Conservation (phyloP, 192 early-diverging fungal species). For the Blastocladiella britannica region DNA sequence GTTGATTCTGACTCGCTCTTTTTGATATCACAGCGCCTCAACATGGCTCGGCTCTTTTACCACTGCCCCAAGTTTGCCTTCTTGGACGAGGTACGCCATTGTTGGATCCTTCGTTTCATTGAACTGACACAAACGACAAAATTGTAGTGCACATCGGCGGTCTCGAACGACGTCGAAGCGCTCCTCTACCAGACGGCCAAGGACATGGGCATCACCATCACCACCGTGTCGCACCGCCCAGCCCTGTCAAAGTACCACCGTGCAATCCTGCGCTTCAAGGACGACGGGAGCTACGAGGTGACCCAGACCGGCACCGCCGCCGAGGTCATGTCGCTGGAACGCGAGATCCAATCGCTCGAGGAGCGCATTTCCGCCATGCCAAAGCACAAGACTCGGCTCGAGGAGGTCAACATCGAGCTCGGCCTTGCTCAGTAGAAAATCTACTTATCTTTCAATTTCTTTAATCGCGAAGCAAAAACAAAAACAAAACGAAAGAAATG, state of each 20-base stretch:
- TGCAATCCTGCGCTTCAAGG: slow-evolving; percentile 15
- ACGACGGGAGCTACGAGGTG: slow-evolving; percentile 10
- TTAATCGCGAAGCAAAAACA: too few relatives aligned
- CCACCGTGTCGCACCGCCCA: slow-evolving; percentile 74
- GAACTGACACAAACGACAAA: not conserved
- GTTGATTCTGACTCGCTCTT: not conserved
- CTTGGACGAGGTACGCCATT: slow-evolving; percentile 7
- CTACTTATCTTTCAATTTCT: too few relatives aligned
- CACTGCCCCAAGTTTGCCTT: slow-evolving; percentile 11
- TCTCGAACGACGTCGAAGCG: slow-evolving; percentile 8
- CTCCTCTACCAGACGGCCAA: slow-evolving; percentile 30
- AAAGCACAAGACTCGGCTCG: not conserved
- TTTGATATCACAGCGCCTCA: slow-evolving; percentile 14
- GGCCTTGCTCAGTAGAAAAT: too few relatives aligned
- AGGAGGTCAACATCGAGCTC: not conserved
- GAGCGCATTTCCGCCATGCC: not conserved
- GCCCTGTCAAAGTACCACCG: slow-evolving; percentile 27
- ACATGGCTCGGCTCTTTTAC: slow-evolving; percentile 25
- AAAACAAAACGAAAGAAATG: too few relatives aligned
- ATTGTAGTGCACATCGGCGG: not conserved
- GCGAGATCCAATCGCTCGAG: not conserved
- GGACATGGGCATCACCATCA: slow-evolving; percentile 50
- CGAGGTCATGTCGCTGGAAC: not conserved
- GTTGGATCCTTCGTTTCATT: not conserved
- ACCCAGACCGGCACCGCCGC: not conserved